Percentiles rank a stretch among this genome's conserved stretches.
These are phyloP conservation scores for Myriosclerotinia duriaeana DNA, from an alignment of 2,329 filamentous ascomycete genomes.

Conservation along the genomic window DNA sequence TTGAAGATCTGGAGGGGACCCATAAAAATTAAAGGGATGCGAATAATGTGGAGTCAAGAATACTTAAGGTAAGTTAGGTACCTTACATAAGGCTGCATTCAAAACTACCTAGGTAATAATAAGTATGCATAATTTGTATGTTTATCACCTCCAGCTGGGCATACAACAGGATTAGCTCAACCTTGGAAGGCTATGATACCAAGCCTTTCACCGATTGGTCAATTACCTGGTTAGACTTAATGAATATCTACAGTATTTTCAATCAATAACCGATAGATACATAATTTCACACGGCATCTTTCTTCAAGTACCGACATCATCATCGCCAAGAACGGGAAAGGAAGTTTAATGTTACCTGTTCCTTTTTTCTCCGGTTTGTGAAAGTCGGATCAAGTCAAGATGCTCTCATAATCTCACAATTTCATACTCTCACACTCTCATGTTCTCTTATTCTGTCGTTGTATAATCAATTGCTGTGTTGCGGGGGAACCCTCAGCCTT, in stretches of 20 bases:
- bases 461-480: slow-evolving; percentile 2
- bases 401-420: neutral
- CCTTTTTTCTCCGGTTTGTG: neutral
- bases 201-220: neutral
- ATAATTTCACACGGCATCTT: slow-evolving; percentile 8
- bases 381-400: neutral
- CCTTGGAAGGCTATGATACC: neutral
- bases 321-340: slow-evolving; percentile 6
- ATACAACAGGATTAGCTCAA: neutral
- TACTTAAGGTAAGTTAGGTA: neutral
- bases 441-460: neutral
- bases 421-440: neutral
- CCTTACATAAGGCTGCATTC: neutral
- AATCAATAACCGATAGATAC: neutral
- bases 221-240: neutral
- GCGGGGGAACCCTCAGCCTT: slow-evolving; percentile 4
- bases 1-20: no score
- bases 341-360: neutral
- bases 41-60: neutral
- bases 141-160: no score
- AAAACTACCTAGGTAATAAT: no score
- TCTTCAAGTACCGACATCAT: neutral
- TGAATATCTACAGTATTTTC: no score
- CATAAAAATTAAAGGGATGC: neutral
- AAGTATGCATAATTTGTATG: neutral